A percentile compares a stretch with the other conserved stretches of the same genome.
Conservation (phyloP, 108 stramenopile genomes). For the Mediolabrus comicus region DNA sequence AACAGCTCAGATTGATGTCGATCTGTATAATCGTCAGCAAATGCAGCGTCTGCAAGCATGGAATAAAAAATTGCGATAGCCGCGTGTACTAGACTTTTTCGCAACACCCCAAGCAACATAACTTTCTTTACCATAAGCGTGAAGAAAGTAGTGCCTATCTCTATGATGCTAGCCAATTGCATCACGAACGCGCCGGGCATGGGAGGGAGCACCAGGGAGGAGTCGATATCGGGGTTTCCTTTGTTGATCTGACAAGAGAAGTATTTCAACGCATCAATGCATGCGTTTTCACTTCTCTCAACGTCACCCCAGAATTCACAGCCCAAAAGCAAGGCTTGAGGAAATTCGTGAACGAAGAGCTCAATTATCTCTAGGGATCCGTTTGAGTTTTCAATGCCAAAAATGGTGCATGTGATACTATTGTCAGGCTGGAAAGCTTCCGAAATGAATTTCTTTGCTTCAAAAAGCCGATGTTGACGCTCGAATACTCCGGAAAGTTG, state of each 20-base stretch:
- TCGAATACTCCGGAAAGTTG: slow-evolving; percentile 41
- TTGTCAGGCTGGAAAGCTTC: slow-evolving; percentile 19
- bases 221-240: slow-evolving; percentile 1
- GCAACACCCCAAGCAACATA: slow-evolving; percentile 51
- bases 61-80: slow-evolving; percentile 62
- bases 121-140: slow-evolving; percentile 49
- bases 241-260: slow-evolving; percentile 30
- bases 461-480: slow-evolving; percentile 38
- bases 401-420: slow-evolving; percentile 27
- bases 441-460: slow-evolving; percentile 59
- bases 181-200: slow-evolving; percentile 66
- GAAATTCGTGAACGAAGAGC: slow-evolving; percentile 39
- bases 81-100: slow-evolving; percentile 49
- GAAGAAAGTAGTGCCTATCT: slow-evolving; percentile 24
- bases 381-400: slow-evolving; percentile 29
- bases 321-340: slow-evolving; percentile 48
- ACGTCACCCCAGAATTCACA: slow-evolving; percentile 62
- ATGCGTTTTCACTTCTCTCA: slow-evolving; percentile 28
- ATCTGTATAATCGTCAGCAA: slow-evolving; percentile 8
- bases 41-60: slow-evolving; percentile 51
- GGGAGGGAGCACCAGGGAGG: slow-evolving; percentile 39
- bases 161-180: slow-evolving; percentile 62
- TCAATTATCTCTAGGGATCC: slow-evolving; percentile 31
- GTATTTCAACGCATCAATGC: slow-evolving; percentile 31
- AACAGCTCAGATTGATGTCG: slow-evolving; percentile 2